A percentile compares a stretch with the other conserved stretches of the same genome.
Evolutionary conservation across 495 filamentous ascomycete genomes (phyloP).

Genomic region (Neurospora sublineolata): DNA sequence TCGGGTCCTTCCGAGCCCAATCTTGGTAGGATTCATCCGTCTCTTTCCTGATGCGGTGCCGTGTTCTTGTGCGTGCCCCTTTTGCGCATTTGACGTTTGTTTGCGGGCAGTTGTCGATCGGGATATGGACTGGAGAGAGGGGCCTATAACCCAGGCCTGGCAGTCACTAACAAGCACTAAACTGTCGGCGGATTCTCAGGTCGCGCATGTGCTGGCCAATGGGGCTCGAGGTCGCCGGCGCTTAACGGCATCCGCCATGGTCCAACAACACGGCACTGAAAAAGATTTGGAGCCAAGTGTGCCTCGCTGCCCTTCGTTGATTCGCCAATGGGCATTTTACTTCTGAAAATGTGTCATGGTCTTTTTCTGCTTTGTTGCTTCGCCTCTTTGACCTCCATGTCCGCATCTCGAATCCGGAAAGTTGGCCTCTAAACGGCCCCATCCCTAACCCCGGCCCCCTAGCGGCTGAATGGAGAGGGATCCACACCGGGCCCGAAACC

Average conservation of each 20-base stretch:
- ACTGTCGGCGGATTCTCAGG: background rate
- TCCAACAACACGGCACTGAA: background rate
- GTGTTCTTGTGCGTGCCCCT: background rate
- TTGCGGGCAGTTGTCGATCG: background rate
- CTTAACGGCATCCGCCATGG: background rate
- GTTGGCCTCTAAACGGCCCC: background rate
- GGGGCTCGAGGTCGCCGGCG: background rate
- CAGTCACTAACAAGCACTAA: background rate
- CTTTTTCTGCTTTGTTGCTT: background rate
- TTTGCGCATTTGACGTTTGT: background rate
- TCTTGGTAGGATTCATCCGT: background rate
- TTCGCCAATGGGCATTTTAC: background rate
- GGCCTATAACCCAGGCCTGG: background rate
- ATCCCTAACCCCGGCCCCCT: background rate
- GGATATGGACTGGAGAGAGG: background rate
- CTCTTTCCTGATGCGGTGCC: background rate
- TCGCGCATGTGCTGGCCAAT: background rate
- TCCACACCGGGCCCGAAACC: background rate
- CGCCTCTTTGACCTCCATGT: background rate
- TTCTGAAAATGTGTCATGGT: background rate
- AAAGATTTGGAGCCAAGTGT: background rate
- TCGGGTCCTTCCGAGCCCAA: background rate
- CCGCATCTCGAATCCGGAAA: background rate
- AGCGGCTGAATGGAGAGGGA: background rate
- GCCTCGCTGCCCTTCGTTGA: background rate